A percentile compares a stretch with the other conserved stretches of the same genome.
phyloP scores from a whole-genome alignment of 2,329 filamentous ascomycete species.

The Waltergamsia citrina region DNA sequence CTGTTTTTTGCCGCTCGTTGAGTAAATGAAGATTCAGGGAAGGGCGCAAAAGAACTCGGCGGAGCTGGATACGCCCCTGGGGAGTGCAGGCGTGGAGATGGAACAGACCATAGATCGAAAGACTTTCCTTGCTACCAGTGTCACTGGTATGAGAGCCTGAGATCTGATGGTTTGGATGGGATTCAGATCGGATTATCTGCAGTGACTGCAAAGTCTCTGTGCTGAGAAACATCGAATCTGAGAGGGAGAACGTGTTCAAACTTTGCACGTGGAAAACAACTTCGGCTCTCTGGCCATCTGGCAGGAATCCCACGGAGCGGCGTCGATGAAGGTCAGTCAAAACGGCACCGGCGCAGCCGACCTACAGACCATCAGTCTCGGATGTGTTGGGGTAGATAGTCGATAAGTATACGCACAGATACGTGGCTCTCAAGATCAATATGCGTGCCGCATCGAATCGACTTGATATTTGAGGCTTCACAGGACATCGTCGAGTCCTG shows the following conservation, averaged over 20 bases:
- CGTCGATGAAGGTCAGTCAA: slow-evolving; percentile 65
- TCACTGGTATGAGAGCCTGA: slow-evolving; percentile 39
- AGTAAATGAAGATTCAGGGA: slow-evolving; percentile 61
- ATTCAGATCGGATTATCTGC: slow-evolving; percentile 76
- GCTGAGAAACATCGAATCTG: slow-evolving; percentile 65
- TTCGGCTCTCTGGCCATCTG: slow-evolving; percentile 45
- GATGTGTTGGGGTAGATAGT: not conserved
- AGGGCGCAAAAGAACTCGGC: slow-evolving; percentile 76
- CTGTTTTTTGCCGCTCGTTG: slow-evolving; percentile 58
- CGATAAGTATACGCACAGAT: slow-evolving; percentile 39
- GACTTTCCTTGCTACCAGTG: slow-evolving; percentile 64
- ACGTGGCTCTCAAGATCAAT: slow-evolving; percentile 66
- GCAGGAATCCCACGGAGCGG: slow-evolving; percentile 47
- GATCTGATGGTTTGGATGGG: slow-evolving; percentile 72
- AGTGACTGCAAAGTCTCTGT: slow-evolving; percentile 71
- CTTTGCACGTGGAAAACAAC: slow-evolving; percentile 45
- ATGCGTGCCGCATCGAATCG: slow-evolving; percentile 59
- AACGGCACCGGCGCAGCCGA: slow-evolving; percentile 82
- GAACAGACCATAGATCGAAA: slow-evolving; percentile 80
- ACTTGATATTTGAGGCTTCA: slow-evolving; percentile 35
- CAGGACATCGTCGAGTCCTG: slow-evolving; percentile 26
- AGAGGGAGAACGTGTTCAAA: slow-evolving; percentile 68
- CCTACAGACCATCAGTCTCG: slow-evolving; percentile 21
- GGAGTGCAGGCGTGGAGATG: slow-evolving; percentile 64
- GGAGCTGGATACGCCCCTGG: slow-evolving; percentile 66